phyloP scores from a whole-genome alignment of 371 early-diverging fungal species.

The Mucor plumbeus region DNA sequence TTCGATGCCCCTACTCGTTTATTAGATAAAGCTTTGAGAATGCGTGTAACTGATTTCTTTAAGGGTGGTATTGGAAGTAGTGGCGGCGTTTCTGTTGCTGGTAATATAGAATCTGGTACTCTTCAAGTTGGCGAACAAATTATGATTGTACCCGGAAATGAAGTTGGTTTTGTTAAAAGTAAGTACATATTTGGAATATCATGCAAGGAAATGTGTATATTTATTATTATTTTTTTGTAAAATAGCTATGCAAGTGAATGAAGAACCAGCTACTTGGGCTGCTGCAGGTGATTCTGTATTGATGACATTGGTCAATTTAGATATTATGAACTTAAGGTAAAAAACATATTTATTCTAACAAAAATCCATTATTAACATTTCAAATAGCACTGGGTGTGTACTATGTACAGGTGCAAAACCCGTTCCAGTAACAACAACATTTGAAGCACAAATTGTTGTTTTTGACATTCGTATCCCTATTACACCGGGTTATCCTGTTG shows the following conservation, averaged over 20 bases:
- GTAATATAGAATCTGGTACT: conserved; percentile 85
- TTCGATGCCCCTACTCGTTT: conserved; percentile 77
- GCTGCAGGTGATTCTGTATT: conserved; percentile 92
- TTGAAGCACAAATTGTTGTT: conserved; percentile 88
- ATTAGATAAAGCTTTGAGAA: conserved; percentile 80
- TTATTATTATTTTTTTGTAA: not conserved
- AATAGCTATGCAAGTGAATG: conserved; percentile 74
- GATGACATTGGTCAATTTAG: conserved; percentile 78
- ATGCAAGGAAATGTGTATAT: not conserved
- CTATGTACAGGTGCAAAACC: conserved; percentile 71
- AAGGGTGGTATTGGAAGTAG: conserved; percentile 77
- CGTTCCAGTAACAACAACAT: conserved; percentile 74
- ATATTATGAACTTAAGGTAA: conserved; percentile 80
- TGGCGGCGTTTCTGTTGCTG: conserved; percentile 79
- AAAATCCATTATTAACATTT: not conserved
- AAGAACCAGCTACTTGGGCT: conserved; percentile 81
- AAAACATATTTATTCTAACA: too few species aligned
- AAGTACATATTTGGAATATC: conserved; percentile 13
- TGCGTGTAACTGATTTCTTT: conserved; percentile 86
- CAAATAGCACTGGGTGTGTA: conserved; percentile 73
- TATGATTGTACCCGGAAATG: conserved; percentile 82
- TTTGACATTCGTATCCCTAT: conserved; percentile 91
- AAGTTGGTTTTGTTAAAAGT: conserved; percentile 80
- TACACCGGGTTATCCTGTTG: conserved; percentile 88
- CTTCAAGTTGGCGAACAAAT: conserved; percentile 88